A percentile compares a stretch with the other conserved stretches of the same genome.
These are phyloP conservation scores for Platismatia glauca DNA, from an alignment of 495 filamentous ascomycete species.

Conservation along the genomic window DNA sequence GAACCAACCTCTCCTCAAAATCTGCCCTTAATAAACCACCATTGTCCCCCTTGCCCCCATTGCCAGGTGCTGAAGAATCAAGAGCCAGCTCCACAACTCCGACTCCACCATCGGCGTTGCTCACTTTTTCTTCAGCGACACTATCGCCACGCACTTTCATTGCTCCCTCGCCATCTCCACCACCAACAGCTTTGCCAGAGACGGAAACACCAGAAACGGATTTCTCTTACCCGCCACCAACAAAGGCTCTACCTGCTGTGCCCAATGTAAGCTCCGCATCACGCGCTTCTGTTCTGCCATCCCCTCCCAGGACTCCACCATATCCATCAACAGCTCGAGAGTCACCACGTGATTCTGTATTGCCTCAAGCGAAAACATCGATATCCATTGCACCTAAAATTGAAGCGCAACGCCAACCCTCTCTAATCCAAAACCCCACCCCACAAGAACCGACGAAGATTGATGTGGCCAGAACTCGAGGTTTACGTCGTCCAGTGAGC, in stretches of 20 bases:
- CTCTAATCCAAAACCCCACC: background rate
- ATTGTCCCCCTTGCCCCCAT: background rate
- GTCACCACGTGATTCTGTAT: background rate
- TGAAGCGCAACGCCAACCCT: background rate
- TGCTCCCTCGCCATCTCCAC: background rate
- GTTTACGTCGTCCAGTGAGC: constrained; percentile 16
- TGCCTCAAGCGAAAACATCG: background rate
- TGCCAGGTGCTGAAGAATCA: background rate
- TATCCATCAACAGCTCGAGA: background rate
- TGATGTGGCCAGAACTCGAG: constrained; percentile 2
- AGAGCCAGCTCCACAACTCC: constrained; percentile 2
- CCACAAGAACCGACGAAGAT: background rate
- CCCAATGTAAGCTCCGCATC: background rate
- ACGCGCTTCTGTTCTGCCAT: background rate
- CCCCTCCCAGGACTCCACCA: background rate
- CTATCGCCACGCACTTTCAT: background rate
- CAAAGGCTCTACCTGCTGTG: background rate
- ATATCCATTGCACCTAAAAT: background rate
- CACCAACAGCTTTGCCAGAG: background rate
- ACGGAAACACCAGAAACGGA: background rate
- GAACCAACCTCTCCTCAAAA: constrained; percentile 2
- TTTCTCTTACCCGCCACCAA: background rate
- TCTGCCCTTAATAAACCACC: constrained; percentile 12
- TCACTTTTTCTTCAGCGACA: background rate
- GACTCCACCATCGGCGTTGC: background rate